A percentile compares a stretch with the other conserved stretches of the same genome.
phyloP scores from a whole-genome alignment of 441 rosid genomes.

The Syzygium syzygioides region DNA sequence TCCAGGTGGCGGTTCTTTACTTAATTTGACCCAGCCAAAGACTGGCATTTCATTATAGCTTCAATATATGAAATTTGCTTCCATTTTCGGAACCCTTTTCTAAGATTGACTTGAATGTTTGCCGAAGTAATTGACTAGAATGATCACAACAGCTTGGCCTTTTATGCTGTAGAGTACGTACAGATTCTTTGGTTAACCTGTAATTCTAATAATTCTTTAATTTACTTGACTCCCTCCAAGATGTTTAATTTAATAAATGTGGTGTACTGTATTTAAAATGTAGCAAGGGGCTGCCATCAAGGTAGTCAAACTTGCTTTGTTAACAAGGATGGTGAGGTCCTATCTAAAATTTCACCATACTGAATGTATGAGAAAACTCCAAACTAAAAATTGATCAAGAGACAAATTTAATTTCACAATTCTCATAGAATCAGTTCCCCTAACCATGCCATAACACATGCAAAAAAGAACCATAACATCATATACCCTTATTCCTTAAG shows the following conservation, averaged over 20 bases:
- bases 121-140: too few relatives aligned
- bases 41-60: neutral
- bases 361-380: neutral
- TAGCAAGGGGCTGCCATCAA: neutral
- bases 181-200: neutral
- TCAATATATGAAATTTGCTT: neutral
- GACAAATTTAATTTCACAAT: neutral
- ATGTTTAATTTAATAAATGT: neutral
- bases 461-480: neutral
- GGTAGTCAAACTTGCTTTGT: neutral
- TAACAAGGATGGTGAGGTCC: neutral
- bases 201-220: neutral
- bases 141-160: neutral
- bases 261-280: neutral
- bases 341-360: neutral
- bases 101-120: neutral
- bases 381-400: neutral
- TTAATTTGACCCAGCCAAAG: neutral
- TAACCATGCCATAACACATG: neutral
- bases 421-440: neutral
- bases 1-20: neutral
- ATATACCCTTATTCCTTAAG: neutral
- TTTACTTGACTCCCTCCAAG: neutral
- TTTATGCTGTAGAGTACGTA: neutral
- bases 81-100: neutral